These are phyloP conservation scores for Elaeis oleifera DNA, from an alignment of 202 grass and related monocot species.

Conservation along the genomic window DNA sequence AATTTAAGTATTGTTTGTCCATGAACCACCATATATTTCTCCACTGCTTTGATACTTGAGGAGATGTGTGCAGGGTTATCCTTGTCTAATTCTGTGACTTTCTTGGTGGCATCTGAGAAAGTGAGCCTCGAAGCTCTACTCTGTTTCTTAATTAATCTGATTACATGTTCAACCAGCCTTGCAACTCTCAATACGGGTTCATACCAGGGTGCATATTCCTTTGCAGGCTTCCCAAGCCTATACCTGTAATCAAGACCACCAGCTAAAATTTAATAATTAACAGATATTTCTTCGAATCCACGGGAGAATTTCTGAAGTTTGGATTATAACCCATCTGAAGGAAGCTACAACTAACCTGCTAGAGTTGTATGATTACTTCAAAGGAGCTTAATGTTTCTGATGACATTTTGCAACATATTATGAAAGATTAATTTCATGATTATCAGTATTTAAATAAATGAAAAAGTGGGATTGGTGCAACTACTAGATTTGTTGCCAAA, in stretches of 20 bases:
- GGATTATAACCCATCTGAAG: too few species aligned
- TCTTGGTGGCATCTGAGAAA: constrained; percentile 72
- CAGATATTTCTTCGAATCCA: too few species aligned
- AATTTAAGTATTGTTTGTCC: constrained; percentile 93
- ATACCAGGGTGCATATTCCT: constrained; percentile 84
- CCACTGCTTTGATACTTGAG: constrained; percentile 50
- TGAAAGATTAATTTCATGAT: too few species aligned
- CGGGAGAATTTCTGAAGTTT: too few species aligned
- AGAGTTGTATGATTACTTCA: too few species aligned
- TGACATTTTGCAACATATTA: too few species aligned
- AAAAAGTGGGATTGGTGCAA: too few species aligned
- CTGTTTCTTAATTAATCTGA: constrained; percentile 83
- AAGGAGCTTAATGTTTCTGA: too few species aligned
- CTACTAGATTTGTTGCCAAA: too few species aligned
- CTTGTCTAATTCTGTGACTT: constrained; percentile 69
- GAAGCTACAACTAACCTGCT: too few species aligned
- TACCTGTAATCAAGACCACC: constrained; percentile 63
- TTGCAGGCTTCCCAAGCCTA: constrained; percentile 67
- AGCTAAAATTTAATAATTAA: too few species aligned
- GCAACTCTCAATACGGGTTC: constrained; percentile 83
- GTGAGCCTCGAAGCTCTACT: constrained; percentile 80
- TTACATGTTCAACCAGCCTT: constrained; percentile 64
- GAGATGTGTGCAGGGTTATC: constrained; percentile 56
- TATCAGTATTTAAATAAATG: too few species aligned
- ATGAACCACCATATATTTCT: constrained; percentile 88